Base-by-base conservation (phyloP, 352 stramenopile genomes). In the Globisporangium uncinulatum region DNA sequence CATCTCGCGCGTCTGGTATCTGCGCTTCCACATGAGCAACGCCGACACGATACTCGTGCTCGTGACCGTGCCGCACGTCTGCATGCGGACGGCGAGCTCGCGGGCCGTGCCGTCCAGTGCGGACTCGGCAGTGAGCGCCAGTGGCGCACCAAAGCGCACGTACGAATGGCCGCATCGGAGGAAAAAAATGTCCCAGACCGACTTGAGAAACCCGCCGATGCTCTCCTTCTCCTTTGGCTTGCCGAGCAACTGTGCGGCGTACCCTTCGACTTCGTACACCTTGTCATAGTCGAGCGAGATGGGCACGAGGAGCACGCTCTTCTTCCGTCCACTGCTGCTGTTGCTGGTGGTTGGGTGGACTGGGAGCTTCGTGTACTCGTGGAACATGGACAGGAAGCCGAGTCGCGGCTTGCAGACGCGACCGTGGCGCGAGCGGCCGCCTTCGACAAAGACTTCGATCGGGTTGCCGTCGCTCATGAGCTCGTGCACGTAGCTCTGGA, bases 221-320 rank as follows among this genome's bases (percentile, higher is more conserved):
- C 74, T 89, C 62, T 96, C 87, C 49, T 83, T 88, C 58, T 85
- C 62, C 65, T 96, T 96, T 19, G 83, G 76, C 31, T 89, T 90
- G 46, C 87, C 87, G 17, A 96, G 72, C 32, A 95, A 56, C 57
- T 96, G 84, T 56, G 90, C 87, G 4, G 82, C 81, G 57, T 96
- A 96, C 36, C 87, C 82, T 59, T 89, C 71, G 11, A 92, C 83
- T 65, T 96, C 87, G 57, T 92, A 89, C 8, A 93, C 82, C 37
- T 92, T 89, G 66, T 96, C 87, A 58, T 96, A 96, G 62, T 95
- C 87, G 13, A 96, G 67, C 13, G 86, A 88, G 34, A 96, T 91
- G 0, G 87, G 87, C 1, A 96, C 87, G 1, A 96, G 61, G 57
- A 93, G 57, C 1, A 94, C 65, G 9, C 63, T 73, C 37, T 81